phyloP scores from a whole-genome alignment of 2,329 filamentous ascomycete species.

The Coleophoma crateriformis region DNA sequence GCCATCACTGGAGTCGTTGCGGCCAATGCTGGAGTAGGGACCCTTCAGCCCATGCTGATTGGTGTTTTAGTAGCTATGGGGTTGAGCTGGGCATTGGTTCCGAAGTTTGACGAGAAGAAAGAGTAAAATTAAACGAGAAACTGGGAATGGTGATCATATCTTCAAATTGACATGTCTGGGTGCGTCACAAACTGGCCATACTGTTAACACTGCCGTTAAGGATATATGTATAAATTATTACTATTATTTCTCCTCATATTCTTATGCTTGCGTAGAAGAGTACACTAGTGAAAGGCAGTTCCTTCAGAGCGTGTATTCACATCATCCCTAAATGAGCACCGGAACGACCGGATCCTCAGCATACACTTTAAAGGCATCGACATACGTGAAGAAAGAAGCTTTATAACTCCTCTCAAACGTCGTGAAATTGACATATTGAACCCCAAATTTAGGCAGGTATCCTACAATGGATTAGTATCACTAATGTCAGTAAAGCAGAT shows the following conservation, averaged over 20 bases:
- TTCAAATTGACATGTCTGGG: neutral
- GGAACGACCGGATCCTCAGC: slow-evolving; percentile 20
- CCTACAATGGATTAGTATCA: neutral
- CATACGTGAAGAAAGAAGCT: slow-evolving; percentile 22
- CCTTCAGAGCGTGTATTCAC: neutral
- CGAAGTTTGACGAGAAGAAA: slow-evolving; percentile 3
- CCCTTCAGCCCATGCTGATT: slow-evolving; percentile 46
- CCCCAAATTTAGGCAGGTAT: slow-evolving; percentile 28
- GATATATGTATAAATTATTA: too few relatives aligned
- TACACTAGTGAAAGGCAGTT: too few relatives aligned
- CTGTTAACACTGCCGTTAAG: too few relatives aligned
- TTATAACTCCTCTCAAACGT: slow-evolving; percentile 22
- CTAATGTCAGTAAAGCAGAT: neutral
- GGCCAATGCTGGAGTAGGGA: slow-evolving; percentile 35
- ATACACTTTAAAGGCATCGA: slow-evolving; percentile 21
- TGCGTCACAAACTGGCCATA: neutral
- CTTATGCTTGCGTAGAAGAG: too few relatives aligned
- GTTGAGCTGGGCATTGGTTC: slow-evolving; percentile 40
- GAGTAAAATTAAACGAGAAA: neutral
- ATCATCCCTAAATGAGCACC: neutral
- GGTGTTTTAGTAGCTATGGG: slow-evolving; percentile 39
- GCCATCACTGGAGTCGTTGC: slow-evolving; percentile 49
- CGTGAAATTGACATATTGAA: slow-evolving; percentile 39
- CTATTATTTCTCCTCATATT: too few relatives aligned
- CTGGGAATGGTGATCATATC: neutral